phyloP scores from a whole-genome alignment of 495 filamentous ascomycete species.

The Aspergillus funiculosus region DNA sequence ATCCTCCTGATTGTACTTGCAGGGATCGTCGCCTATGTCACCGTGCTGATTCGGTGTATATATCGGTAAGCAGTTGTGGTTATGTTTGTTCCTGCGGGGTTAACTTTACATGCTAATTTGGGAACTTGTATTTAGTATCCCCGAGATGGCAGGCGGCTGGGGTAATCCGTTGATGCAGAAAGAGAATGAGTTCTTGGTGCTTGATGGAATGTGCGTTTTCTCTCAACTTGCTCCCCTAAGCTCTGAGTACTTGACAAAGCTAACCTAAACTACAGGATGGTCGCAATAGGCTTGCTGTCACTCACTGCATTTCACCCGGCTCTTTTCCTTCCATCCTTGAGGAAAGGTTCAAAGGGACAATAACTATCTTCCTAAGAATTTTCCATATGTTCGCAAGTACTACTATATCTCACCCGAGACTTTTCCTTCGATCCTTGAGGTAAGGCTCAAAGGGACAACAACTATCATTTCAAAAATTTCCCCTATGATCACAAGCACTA shows the following conservation, averaged over 20 bases:
- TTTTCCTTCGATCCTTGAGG: neutral
- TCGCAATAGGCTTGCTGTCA: conserved; percentile 38
- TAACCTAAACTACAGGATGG: conserved; percentile 36
- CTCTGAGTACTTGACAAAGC: too few relatives aligned
- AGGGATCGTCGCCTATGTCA: conserved; percentile 51
- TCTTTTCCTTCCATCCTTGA: conserved; percentile 41
- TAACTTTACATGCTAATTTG: conserved; percentile 1
- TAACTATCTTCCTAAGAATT: too few relatives aligned
- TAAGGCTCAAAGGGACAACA: neutral
- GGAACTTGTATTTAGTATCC: conserved; percentile 14
- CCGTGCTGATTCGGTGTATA: conserved; percentile 60
- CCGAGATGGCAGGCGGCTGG: conserved; percentile 61
- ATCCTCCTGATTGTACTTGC: conserved; percentile 50
- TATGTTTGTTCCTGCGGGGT: too few relatives aligned
- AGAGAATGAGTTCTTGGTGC: conserved; percentile 55
- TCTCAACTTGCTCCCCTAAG: neutral
- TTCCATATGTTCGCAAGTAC: too few relatives aligned
- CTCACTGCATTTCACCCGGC: conserved; percentile 49
- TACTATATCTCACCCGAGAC: too few relatives aligned
- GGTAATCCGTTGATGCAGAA: conserved; percentile 62
- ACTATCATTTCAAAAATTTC: too few relatives aligned
- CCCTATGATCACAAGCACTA: too few relatives aligned
- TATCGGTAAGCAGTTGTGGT: conserved; percentile 58
- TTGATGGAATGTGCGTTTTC: conserved; percentile 51
- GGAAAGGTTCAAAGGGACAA: conserved; percentile 27